A percentile compares a stretch with the other conserved stretches of the same genome.
Evolutionary conservation across 2,329 filamentous ascomycete species (phyloP).

Genomic region (Exophiala oligosperma): DNA sequence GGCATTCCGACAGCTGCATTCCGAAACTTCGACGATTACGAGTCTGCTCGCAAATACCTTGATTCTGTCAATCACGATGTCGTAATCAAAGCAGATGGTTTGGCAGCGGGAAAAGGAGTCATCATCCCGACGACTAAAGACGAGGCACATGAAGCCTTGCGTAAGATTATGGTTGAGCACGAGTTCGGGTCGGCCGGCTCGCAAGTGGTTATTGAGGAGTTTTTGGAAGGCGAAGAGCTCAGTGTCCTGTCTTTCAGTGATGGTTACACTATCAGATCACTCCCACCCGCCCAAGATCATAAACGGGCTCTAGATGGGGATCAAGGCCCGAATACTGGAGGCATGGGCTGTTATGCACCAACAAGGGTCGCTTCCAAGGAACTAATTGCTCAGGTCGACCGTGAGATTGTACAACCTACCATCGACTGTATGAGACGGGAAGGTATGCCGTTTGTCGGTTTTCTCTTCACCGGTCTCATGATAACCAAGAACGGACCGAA

Average conservation of each 20-base stretch:
- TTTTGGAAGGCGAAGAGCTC: slow-evolving; percentile 85
- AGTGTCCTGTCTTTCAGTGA: slow-evolving; percentile 91
- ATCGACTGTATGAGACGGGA: slow-evolving; percentile 85
- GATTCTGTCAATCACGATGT: slow-evolving; percentile 69
- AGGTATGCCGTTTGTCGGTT: slow-evolving; percentile 66
- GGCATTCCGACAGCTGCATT: slow-evolving; percentile 89
- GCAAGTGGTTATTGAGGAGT: slow-evolving; percentile 95
- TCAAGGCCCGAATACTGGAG: slow-evolving; percentile 87
- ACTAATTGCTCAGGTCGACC: slow-evolving; percentile 75
- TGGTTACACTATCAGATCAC: slow-evolving; percentile 76
- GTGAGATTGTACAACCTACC: slow-evolving; percentile 82
- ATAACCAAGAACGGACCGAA: slow-evolving; percentile 79
- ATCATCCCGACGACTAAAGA: slow-evolving; percentile 80
- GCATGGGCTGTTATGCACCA: slow-evolving; percentile 97
- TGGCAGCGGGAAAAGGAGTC: slow-evolving; percentile 94
- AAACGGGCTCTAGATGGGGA: slow-evolving; percentile 93
- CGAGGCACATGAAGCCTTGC: slow-evolving; percentile 78
- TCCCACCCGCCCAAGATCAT: slow-evolving; percentile 94
- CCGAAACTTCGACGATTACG: slow-evolving; percentile 80
- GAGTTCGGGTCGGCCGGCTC: slow-evolving; percentile 85
- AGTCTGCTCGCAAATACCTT: slow-evolving; percentile 71
- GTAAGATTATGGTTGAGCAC: slow-evolving; percentile 85
- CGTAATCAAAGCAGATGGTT: slow-evolving; percentile 90
- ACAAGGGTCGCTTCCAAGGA: slow-evolving; percentile 75
- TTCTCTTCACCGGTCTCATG: slow-evolving; percentile 91